Percentiles rank a stretch among this genome's conserved stretches.
These are phyloP conservation scores for Talaromyces sp. DNA, from an alignment of 2,329 filamentous ascomycete species.

Conservation along the genomic window DNA sequence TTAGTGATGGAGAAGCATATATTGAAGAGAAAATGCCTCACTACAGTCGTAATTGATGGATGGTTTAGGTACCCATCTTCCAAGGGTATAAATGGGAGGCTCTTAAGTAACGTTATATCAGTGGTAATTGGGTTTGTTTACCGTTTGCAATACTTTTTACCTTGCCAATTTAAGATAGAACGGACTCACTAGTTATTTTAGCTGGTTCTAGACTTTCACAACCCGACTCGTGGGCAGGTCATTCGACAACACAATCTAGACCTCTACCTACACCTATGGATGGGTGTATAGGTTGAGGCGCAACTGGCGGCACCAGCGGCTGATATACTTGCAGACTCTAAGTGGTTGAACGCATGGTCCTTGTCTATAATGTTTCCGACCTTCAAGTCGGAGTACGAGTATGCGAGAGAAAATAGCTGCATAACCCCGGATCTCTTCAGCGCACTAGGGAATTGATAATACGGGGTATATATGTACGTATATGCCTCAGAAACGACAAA, in stretches of 20 bases:
- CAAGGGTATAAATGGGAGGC: too few species aligned
- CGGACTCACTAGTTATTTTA: background rate
- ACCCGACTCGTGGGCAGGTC: too few species aligned
- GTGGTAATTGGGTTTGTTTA: too few species aligned
- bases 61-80: too few species aligned
- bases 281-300: background rate
- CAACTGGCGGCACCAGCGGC: background rate
- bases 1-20: background rate
- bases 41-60: background rate
- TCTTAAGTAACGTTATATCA: too few species aligned
- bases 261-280: too few species aligned
- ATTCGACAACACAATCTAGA: too few species aligned
- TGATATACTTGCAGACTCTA: background rate
- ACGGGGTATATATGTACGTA: background rate
- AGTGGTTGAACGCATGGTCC: slow-evolving; percentile 1
- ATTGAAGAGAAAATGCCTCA: background rate
- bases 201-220: background rate
- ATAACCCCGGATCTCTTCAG: slow-evolving; percentile 2
- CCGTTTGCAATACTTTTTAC: too few species aligned
- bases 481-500: background rate
- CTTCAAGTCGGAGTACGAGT: too few species aligned
- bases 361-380: background rate
- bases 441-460: background rate
- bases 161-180: too few species aligned
- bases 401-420: background rate